Percentiles rank a stretch among this genome's conserved stretches.
These are phyloP conservation scores for Solanum dulcamara DNA, from an alignment of 257 asterid genomes.

Conservation along the genomic window DNA sequence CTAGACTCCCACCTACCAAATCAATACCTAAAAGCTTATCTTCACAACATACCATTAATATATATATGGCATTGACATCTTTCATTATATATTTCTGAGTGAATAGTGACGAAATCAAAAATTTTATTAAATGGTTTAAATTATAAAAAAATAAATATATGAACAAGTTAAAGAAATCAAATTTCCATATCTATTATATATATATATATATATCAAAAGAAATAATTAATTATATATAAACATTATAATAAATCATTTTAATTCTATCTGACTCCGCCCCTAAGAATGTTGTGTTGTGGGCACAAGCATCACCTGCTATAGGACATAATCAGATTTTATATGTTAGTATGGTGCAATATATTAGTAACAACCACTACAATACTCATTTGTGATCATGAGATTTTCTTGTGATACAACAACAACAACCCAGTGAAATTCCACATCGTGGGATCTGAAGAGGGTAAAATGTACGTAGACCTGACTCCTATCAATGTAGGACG, in stretches of 20 bases:
- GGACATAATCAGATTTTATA: background rate
- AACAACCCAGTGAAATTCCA: no score
- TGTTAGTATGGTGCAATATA: background rate
- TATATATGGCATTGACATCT: background rate
- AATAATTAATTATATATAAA: background rate
- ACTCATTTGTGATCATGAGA: background rate
- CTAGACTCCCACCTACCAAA: background rate
- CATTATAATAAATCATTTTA: background rate
- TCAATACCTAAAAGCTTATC: background rate
- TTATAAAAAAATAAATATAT: fast-evolving
- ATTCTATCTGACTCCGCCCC: background rate
- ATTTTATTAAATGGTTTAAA: background rate
- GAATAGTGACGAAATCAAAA: background rate
- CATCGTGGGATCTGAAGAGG: no score
- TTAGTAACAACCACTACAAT: background rate
- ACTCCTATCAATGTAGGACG: no score
- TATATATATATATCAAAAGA: no score
- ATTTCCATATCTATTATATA: background rate
- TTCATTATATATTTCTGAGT: no score
- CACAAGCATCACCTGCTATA: background rate
- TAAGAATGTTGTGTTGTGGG: background rate
- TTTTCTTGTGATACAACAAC: background rate
- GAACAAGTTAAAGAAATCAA: background rate
- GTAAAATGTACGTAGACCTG: no score
- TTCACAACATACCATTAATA: background rate